Evolutionary conservation across 2,329 filamentous ascomycete genomes (phyloP), one percentile per base, ranked within the genome.

Genomic region (Fusarium sp.): DNA sequence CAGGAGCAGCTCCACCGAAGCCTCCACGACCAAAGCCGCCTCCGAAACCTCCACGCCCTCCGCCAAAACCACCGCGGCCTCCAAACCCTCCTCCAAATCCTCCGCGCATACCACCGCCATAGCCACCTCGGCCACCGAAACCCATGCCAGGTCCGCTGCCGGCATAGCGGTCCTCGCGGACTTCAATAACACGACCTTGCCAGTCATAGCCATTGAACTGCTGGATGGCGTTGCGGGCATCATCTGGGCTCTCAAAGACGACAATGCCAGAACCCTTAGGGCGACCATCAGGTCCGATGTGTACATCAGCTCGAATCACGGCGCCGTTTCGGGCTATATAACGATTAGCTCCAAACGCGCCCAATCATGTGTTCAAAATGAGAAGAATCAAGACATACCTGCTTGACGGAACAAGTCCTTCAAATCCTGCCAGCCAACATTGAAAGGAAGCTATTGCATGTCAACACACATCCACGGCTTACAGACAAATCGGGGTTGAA

Each of bases 141-240:
- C 89, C 90, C 86, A 78, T 87, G 81, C 77, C 83, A 15, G 76
- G 76, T 69, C 91, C 91, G 69, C 84, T 86, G 32, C 90, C 91
- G 68, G 96, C 96, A 81, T 95, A 99, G 66, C 96, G 93, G 81
- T 99, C 96, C 84, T 98, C 96, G 72, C 96, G 95, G 73, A 99
- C 96, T 83, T 99, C 96, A 57, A 99, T 90, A 59, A 92, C 86
- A 66, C 96, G 93, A 17, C 96, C 96, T 83, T 98, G 96, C 96
- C 96, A 99, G 74, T 99, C 96, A 82, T 98, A 98, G 67, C 96
- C 96, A 81, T 98, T 98, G 88, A 98, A 99, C 77, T 98, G 95
- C 80, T 95, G 92, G 75, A 99, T 99, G 28, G 96, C 96, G 80
- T 95, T 98, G 75, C 95, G 94, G 47, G 96, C 96, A 84, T 99